These are phyloP conservation scores for Fimicolochytrium jonesii DNA, from an alignment of 192 early-diverging fungal species.

Conservation along the genomic window DNA sequence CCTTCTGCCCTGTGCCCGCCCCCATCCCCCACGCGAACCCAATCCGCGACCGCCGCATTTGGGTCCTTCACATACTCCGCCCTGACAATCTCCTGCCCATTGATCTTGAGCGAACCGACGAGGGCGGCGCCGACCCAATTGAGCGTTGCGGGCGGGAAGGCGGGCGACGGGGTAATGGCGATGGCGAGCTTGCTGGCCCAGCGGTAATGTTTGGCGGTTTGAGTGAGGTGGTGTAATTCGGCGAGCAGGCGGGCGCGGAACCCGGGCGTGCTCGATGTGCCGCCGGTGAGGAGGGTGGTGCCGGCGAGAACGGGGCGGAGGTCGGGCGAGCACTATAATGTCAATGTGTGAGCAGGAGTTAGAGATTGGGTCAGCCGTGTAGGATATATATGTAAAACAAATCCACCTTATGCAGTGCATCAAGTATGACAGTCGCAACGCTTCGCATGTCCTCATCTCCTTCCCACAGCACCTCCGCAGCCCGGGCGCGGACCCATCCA, in stretches of 20 bases:
- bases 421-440: slow-evolving; percentile 51
- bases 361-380: background rate
- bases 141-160: slow-evolving; percentile 42
- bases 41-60: too few relatives aligned
- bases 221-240: too few relatives aligned
- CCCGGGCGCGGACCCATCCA: slow-evolving; percentile 80
- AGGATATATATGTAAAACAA: background rate
- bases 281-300: slow-evolving; percentile 71
- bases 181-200: too few relatives aligned
- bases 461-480: slow-evolving; percentile 73
- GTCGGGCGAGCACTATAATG: slow-evolving; percentile 62
- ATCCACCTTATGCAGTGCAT: slow-evolving; percentile 47
- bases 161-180: too few relatives aligned
- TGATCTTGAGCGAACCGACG: slow-evolving; percentile 69
- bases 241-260: slow-evolving; percentile 58
- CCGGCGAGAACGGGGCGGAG: slow-evolving; percentile 60
- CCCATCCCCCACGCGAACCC: too few relatives aligned
- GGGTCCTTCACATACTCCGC: slow-evolving; percentile 52
- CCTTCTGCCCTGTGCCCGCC: too few relatives aligned
- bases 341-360: background rate
- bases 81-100: slow-evolving; percentile 58
- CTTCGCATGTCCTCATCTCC: slow-evolving; percentile 67
- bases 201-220: too few relatives aligned
- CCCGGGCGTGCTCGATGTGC: slow-evolving; percentile 70
- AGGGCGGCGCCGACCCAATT: slow-evolving; percentile 55